A percentile compares a stretch with the other conserved stretches of the same genome.
phyloP scores from a whole-genome alignment of 768 basidiomycete genomes.

The Tulasnella sp. region DNA sequence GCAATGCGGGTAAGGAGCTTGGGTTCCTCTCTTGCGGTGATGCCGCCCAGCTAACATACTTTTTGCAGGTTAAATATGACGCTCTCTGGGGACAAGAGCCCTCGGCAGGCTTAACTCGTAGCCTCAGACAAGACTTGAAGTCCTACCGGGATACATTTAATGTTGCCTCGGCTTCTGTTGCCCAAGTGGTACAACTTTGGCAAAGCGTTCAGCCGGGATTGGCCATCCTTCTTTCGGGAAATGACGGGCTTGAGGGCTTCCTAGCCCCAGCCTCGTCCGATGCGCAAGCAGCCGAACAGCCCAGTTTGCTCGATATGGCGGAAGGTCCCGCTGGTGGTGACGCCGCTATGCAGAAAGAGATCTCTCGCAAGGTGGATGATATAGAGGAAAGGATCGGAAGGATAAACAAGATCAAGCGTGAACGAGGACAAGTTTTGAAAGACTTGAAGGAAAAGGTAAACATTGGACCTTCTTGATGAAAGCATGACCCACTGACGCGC shows the following conservation, averaged over 20 bases:
- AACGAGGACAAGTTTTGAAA: slow-evolving; percentile 78
- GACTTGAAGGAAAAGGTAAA: slow-evolving; percentile 92
- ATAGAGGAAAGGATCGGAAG: slow-evolving; percentile 72
- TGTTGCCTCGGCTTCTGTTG: slow-evolving; percentile 70
- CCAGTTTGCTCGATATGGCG: slow-evolving; percentile 67
- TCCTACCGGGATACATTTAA: slow-evolving; percentile 61
- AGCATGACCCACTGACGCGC: neutral
- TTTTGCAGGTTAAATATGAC: slow-evolving; percentile 60
- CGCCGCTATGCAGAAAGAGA: slow-evolving; percentile 54
- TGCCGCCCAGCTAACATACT: slow-evolving; percentile 20
- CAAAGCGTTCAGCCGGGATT: slow-evolving; percentile 59
- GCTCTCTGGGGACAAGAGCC: slow-evolving; percentile 84
- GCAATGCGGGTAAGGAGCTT: slow-evolving; percentile 46
- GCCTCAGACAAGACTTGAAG: slow-evolving; percentile 70
- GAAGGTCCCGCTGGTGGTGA: slow-evolving; percentile 56
- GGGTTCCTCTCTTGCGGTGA: neutral
- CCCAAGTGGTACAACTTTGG: slow-evolving; percentile 69
- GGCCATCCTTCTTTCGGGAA: slow-evolving; percentile 45
- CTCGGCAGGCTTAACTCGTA: slow-evolving; percentile 61
- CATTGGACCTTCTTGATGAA: neutral
- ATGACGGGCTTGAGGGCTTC: slow-evolving; percentile 35
- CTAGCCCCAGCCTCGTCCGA: slow-evolving; percentile 49
- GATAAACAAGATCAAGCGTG: slow-evolving; percentile 74
- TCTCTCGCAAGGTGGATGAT: slow-evolving; percentile 56
- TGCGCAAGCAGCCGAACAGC: slow-evolving; percentile 38